Base-by-base conservation (phyloP, 441 rosid species). In the Raphanus hybrid region DNA sequence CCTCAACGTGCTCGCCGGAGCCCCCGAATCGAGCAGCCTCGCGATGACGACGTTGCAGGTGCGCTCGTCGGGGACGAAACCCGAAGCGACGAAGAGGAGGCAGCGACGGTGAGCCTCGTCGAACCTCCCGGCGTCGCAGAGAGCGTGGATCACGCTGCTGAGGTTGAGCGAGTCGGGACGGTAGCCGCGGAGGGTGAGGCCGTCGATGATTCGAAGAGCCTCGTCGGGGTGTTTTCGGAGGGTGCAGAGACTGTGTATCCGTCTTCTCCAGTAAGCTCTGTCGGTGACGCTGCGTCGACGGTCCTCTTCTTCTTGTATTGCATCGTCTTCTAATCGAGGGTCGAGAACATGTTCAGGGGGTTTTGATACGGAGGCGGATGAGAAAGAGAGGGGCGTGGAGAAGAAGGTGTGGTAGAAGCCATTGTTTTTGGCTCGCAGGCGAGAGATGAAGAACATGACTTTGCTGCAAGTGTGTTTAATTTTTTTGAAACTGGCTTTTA, bases 11-110 rank as follows among this genome's bases (percentile, higher is more conserved):
- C 70, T 66, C 71, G 69, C 69, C 3, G 96, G 98, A 73, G 77
- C 78, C 20, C 77, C 76, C 1, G 87, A 89, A 82, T 87, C 77
- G 10, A 91, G 89, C 78, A 93, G 74, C 60, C 90, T 86, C 35
- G 98, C 90, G 8, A 93, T 61, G 50, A 91, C 74, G 0, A 90
- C 85, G 76, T 91, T 91, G 61, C 96, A 91, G 37, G 91, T 85
- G 3, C 93, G 83, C 71, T 90, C 90, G 55, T 90, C 97, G 2
- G 96, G 97, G 41, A 84, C 29, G 65, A 82, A 85, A 18, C 84
- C 66, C 3, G 92, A 87, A 34, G 85, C 70, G 26, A 87, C 16
- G 72, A 67, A 87, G 72, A 81, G 82, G 43, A 81, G 72, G 71
- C 84, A 82, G 14, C 87, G 85, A 8, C 74, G 87, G 81, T 78